A percentile compares a stretch with the other conserved stretches of the same genome.
These are phyloP conservation scores for Candida tunisiensis DNA, from an alignment of 1,139 yeast species.

Conservation along the genomic window DNA sequence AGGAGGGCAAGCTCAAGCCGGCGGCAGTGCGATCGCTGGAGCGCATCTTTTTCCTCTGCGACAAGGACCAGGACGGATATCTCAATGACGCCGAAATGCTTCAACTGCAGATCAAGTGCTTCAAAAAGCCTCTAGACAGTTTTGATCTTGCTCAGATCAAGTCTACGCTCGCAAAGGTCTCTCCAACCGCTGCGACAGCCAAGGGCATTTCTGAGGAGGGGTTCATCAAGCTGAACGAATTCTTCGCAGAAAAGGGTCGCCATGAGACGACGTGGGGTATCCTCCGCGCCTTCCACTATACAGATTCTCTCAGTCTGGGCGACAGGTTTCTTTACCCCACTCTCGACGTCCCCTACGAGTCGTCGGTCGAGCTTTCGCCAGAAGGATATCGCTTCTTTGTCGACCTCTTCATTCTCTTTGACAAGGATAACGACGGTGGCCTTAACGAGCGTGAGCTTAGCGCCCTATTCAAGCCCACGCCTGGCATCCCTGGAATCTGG, in stretches of 20 bases:
- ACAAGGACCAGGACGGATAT: conserved; percentile 78
- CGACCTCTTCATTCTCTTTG: conserved; percentile 73
- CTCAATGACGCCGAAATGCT: conserved; percentile 54
- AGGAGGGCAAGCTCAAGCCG: conserved; percentile 67
- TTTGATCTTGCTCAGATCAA: conserved; percentile 39
- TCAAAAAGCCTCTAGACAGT: too few relatives aligned
- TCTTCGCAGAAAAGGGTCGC: conserved; percentile 79
- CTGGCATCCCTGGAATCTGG: conserved; percentile 86
- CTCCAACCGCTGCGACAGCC: conserved; percentile 11
- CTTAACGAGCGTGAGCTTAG: conserved; percentile 54
- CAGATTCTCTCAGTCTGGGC: conserved; percentile 74
- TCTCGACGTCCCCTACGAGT: conserved; percentile 54
- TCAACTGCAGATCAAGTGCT: conserved; percentile 57
- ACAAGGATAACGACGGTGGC: conserved; percentile 93
- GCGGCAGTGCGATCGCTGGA: conserved; percentile 60
- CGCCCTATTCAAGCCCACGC: conserved; percentile 68
- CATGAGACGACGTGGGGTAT: conserved; percentile 98
- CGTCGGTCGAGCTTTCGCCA: conserved; percentile 87
- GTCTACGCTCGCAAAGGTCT: too few relatives aligned
- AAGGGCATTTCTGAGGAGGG: conserved; percentile 60
- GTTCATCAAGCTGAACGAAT: conserved; percentile 55
- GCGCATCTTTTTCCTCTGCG: conserved; percentile 71
- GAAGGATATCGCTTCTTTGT: conserved; percentile 86
- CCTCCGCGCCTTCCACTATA: conserved; percentile 69
- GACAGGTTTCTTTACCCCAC: conserved; percentile 66